These are phyloP conservation scores for Cornus florida DNA, from an alignment of 148 eudicot genomes.

Conservation along the genomic window DNA sequence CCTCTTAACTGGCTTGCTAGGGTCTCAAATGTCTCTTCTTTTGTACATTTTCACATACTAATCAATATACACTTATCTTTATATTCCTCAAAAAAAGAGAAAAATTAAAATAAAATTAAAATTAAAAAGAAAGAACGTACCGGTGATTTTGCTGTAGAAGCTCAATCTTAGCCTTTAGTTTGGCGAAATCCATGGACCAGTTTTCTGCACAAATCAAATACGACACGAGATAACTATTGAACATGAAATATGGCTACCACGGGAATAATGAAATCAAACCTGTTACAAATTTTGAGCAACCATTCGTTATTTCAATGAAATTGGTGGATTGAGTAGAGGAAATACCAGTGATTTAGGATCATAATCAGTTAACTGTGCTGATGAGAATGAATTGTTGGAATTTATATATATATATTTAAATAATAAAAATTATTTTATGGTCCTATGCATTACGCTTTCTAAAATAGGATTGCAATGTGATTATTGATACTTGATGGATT, in stretches of 20 bases:
- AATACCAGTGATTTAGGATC: slow-evolving; percentile 33
- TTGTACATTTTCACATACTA: too few relatives aligned
- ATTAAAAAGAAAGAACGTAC: slow-evolving; percentile 12
- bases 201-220: slow-evolving; percentile 31
- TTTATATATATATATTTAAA: too few relatives aligned
- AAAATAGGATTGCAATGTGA: too few relatives aligned
- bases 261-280: too few relatives aligned
- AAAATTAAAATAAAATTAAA: background rate
- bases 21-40: too few relatives aligned
- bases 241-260: background rate
- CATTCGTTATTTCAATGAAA: background rate
- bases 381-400: too few relatives aligned
- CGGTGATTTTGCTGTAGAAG: slow-evolving; percentile 57
- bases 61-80: too few relatives aligned
- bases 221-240: background rate
- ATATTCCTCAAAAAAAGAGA: too few relatives aligned
- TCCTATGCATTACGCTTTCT: too few relatives aligned
- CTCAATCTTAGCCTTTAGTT: slow-evolving; percentile 61
- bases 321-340: background rate
- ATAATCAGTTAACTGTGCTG: slow-evolving; percentile 28
- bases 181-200: slow-evolving; percentile 62
- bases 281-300: background rate
- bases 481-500: too few relatives aligned
- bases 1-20: too few relatives aligned
- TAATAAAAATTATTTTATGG: too few relatives aligned